These are phyloP conservation scores for Exophiala calicioides DNA, from an alignment of 2,329 filamentous ascomycete species.

Conservation along the genomic window DNA sequence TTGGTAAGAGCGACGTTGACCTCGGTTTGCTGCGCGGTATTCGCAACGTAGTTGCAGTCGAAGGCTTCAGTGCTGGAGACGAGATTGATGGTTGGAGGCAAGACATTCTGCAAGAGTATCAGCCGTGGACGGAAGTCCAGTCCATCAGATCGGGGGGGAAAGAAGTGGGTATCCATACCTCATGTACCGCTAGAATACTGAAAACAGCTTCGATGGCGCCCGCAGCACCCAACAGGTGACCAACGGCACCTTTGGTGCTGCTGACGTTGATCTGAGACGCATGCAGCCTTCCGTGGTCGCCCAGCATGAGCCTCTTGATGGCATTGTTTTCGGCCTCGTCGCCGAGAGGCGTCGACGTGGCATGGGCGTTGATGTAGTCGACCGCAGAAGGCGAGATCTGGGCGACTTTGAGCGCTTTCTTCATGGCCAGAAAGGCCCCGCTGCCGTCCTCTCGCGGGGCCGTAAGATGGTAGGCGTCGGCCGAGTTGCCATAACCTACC, in stretches of 20 bases:
- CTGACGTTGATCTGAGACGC: conserved; percentile 75
- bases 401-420: conserved; percentile 73
- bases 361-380: conserved; percentile 94
- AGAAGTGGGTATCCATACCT: conserved; percentile 58
- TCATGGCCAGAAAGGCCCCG: conserved; percentile 84
- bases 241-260: conserved; percentile 90
- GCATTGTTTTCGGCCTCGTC: conserved; percentile 86
- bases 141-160: background rate
- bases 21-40: conserved; percentile 66
- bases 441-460: conserved; percentile 79
- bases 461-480: conserved; percentile 92
- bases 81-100: conserved; percentile 88
- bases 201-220: conserved; percentile 90
- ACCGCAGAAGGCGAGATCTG: conserved; percentile 67
- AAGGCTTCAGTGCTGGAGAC: conserved; percentile 65
- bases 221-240: conserved; percentile 87
- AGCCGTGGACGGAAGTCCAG: background rate
- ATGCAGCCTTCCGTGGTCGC: conserved; percentile 64
- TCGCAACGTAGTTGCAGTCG: conserved; percentile 82
- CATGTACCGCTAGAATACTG: conserved; percentile 72
- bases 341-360: conserved; percentile 66
- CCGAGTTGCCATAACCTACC: conserved; percentile 83
- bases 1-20: conserved; percentile 82
- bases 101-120: conserved; percentile 58
- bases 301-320: conserved; percentile 74